Base-by-base conservation (phyloP, 805 yeast genomes). In the Debaryomyces prosopidis region DNA sequence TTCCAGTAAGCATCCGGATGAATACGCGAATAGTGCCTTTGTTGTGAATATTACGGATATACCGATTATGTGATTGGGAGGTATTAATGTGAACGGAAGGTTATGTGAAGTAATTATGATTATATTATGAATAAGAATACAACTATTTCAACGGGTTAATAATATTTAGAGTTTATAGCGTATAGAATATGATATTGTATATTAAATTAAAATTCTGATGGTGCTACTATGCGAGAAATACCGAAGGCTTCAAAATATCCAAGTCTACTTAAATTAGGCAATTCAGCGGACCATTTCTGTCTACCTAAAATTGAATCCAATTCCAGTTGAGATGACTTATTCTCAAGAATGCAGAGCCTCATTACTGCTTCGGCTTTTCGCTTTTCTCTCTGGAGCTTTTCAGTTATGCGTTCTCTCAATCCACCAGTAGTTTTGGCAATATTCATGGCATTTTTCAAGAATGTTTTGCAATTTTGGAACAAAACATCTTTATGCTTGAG, bases 341-440 rank as follows among this genome's bases (percentile, higher is more conserved):
- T 64, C 42, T 77, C 82, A 4, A 79, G 45, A 1, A 78, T 17
- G 54, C 80, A 73, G 45, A 80, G 53, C 36, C 84, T 56, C 17
- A 68, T 49, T 1, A 67, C 69, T 1, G 82, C 77, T 48, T 78
- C 82, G 12, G 66, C 60, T 51, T 70, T 67, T 39, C 69, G 55
- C 52, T 71, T 71, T 14, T 67, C 66, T 31, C 84, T 59, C 10
- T 59, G 57, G 10, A 70, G 44, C 49, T 75, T 77, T 30, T 77
- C 83, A 14, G 63, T 59, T 0, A 59, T 63, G 12, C 71, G 65
- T 50, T 80, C 85, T 36, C 82, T 57, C 26, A 80, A 55, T 0
- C 85, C 85, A 2, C 83, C 84, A 3, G 74, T 57, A 16, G 66
- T 58, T 42, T 74, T 71, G 1, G 83, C 69, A 30, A 68, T 52